Percentiles rank a stretch among this genome's conserved stretches.
These are phyloP conservation scores for Solanum pimpinellifolium DNA, from an alignment of 257 asterid genomes.

Conservation along the genomic window DNA sequence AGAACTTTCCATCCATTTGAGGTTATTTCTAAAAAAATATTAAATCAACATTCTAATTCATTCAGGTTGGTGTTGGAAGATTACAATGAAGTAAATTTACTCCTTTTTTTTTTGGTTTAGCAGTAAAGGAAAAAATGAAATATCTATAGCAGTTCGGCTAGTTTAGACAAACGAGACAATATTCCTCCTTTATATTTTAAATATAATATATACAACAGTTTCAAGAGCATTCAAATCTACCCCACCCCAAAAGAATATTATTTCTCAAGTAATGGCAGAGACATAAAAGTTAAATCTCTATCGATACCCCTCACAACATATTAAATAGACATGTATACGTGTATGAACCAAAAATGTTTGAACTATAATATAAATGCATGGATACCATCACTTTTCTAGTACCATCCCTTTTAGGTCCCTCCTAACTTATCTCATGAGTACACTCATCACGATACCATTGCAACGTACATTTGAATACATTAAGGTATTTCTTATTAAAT, in stretches of 20 bases:
- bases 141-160: not conserved
- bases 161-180: not conserved
- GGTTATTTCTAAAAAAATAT: no score
- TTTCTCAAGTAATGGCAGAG: not conserved
- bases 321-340: not conserved
- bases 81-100: no score
- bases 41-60: no score
- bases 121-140: not conserved
- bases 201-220: not conserved
- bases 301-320: not conserved
- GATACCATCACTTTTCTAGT: not conserved
- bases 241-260: not conserved
- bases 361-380: not conserved
- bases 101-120: not conserved
- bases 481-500: no score
- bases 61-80: no score
- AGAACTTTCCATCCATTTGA: no score
- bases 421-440: constrained; percentile 62
- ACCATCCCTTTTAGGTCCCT: constrained; percentile 14
- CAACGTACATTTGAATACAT: constrained; percentile 5
- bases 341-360: not conserved
- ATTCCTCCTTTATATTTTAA: not conserved
- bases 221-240: not conserved
- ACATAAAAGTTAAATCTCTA: not conserved
- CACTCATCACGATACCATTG: constrained; percentile 74